phyloP scores from a whole-genome alignment of 2,329 filamentous ascomycete genomes.

The Aaosphaeria pasadenensis region DNA sequence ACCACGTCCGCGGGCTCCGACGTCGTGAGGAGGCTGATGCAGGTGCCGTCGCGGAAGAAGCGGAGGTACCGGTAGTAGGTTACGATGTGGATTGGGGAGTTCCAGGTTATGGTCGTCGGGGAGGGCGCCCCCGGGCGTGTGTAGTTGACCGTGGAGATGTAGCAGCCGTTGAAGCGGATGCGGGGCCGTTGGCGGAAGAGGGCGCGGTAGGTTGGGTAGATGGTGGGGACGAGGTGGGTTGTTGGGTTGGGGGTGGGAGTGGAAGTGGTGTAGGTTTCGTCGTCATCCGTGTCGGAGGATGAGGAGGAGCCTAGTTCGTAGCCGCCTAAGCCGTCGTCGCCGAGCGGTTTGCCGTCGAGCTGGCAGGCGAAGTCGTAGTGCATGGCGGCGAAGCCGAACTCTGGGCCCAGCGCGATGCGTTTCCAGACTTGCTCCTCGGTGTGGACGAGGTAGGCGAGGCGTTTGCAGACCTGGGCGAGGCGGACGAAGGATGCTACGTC shows the following conservation, averaged over 20 bases:
- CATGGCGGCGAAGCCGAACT: slow-evolving; percentile 81
- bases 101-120: slow-evolving; percentile 70
- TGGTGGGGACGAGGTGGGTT: slow-evolving; percentile 30
- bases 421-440: slow-evolving; percentile 88
- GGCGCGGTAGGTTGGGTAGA: slow-evolving; percentile 47
- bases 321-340: slow-evolving; percentile 32
- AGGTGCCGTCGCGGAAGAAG: slow-evolving; percentile 87
- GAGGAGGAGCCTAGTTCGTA: slow-evolving; percentile 24
- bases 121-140: slow-evolving; percentile 75
- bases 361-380: slow-evolving; percentile 72
- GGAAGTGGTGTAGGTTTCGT: not conserved
- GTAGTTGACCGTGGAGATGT: slow-evolving; percentile 97
- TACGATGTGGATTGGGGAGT: slow-evolving; percentile 83
- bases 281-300: slow-evolving; percentile 11
- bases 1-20: slow-evolving; percentile 84
- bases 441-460: slow-evolving; percentile 77
- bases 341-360: slow-evolving; percentile 48
- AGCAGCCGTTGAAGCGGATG: slow-evolving; percentile 90
- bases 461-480: slow-evolving; percentile 78
- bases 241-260: slow-evolving; percentile 19
- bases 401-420: slow-evolving; percentile 63
- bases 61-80: slow-evolving; percentile 97
- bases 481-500: slow-evolving; percentile 78
- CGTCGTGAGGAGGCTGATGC: slow-evolving; percentile 77
- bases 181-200: slow-evolving; percentile 83